These are phyloP conservation scores for Aspergillus fumigatiaffinis DNA, from an alignment of 2,329 filamentous ascomycete species.

Conservation along the genomic window DNA sequence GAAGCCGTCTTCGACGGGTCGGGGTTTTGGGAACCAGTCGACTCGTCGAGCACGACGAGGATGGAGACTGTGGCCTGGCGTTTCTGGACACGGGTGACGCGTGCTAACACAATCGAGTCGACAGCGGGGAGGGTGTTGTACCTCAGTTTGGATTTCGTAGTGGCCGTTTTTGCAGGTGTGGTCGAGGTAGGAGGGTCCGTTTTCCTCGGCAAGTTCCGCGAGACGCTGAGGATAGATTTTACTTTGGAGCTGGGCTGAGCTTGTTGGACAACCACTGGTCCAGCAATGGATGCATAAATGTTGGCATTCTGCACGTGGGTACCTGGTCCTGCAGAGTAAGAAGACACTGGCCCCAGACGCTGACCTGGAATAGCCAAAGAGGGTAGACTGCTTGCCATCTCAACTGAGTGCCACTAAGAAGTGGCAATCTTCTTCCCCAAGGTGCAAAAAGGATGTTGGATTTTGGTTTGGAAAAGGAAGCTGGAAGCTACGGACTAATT, in stretches of 20 bases:
- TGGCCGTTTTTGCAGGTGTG: constrained; percentile 1
- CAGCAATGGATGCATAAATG: constrained; percentile 79
- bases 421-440: background rate
- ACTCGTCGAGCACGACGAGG: constrained; percentile 66
- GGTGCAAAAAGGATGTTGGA: constrained; percentile 2
- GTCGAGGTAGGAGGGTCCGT: background rate
- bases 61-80: constrained; percentile 84
- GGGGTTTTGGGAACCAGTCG: constrained; percentile 11
- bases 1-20: constrained; percentile 23
- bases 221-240: constrained; percentile 40
- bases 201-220: constrained; percentile 16
- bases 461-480: constrained; percentile 4
- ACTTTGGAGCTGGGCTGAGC: constrained; percentile 31
- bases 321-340: constrained; percentile 71
- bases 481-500: background rate
- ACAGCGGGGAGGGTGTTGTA: constrained; percentile 78
- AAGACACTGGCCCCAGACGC: constrained; percentile 63
- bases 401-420: constrained; percentile 1
- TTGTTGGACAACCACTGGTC: constrained; percentile 58
- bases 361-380: constrained; percentile 74
- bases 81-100: constrained; percentile 79
- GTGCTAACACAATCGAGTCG: constrained; percentile 73
- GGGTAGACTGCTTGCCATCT: constrained; percentile 34
- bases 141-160: constrained; percentile 40
- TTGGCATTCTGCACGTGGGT: constrained; percentile 75